A percentile compares a stretch with the other conserved stretches of the same genome.
phyloP scores from a whole-genome alignment of 495 filamentous ascomycete genomes.

The Penicillium bovifimosum region DNA sequence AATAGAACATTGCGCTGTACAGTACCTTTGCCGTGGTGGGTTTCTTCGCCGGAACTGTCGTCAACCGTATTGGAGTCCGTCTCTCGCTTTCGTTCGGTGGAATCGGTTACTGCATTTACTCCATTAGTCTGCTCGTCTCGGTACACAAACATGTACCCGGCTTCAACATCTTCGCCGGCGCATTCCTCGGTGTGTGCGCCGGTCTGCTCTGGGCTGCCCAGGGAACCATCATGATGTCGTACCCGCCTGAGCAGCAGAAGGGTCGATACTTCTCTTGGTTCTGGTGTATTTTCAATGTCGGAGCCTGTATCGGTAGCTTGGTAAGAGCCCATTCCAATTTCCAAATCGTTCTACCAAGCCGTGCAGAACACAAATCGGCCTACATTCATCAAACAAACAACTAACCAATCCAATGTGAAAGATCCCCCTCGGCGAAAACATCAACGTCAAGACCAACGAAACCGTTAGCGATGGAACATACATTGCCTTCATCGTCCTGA shows the following conservation, averaged over 20 bases:
- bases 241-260: conserved; percentile 43
- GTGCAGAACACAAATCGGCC: neutral
- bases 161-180: conserved; percentile 65
- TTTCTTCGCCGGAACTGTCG: conserved; percentile 50
- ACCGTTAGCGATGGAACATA: conserved; percentile 47
- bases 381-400: neutral
- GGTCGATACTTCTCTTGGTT: conserved; percentile 48
- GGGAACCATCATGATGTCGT: conserved; percentile 51
- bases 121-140: conserved; percentile 49
- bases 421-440: conserved; percentile 43
- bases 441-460: conserved; percentile 28
- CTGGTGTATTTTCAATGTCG: conserved; percentile 51
- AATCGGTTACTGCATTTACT: conserved; percentile 43
- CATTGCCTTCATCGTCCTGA: conserved; percentile 48
- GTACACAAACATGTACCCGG: conserved; percentile 65
- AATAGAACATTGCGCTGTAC: conserved; percentile 56
- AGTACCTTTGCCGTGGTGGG: conserved; percentile 49
- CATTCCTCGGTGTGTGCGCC: conserved; percentile 44
- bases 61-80: conserved; percentile 42
- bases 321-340: conserved; percentile 26
- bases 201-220: conserved; percentile 48
- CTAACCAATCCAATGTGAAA: conserved; percentile 5
- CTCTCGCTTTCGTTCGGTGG: conserved; percentile 40
- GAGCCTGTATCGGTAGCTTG: conserved; percentile 45
- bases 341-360: neutral